Evolutionary conservation across 805 yeast genomes (phyloP), one percentile per base, ranked within the genome.

Genomic region (Spathaspora girioi): DNA sequence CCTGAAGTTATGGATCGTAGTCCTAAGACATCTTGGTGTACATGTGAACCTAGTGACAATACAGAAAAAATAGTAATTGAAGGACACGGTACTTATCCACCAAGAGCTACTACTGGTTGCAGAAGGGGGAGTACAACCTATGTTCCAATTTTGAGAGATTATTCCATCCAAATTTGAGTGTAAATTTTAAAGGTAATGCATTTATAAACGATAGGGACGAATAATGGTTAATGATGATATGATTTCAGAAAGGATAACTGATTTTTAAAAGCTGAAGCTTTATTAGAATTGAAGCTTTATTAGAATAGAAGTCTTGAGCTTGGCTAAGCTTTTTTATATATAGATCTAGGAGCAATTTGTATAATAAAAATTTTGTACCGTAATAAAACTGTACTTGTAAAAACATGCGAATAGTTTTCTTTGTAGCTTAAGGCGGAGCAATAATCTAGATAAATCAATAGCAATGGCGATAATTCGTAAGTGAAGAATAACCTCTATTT

Each of bases 71-170:
- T 51, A 8, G 5, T 45, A 31, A 38, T 51, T 42, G 66, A 65
- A n/a, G 38, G 43, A 1, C 43, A 49, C 31, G 27, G 42, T 5
- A 18, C 31, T 14, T 82, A 70, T 57, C 87, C 87, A 20, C 87
- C 87, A 50, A 75, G 63, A 59, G 86, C 87, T 1, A 82, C 85
- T n/a, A 80, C 85, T 14, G 87, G 87, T 1, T 74, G 38, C 41
- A 59, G 54, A 45, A 50, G 54, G 44, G 54, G 54, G 2, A 50
- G 54, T 48, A 31, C 50, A 14, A 43, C 38, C n/a, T 27, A n/a
- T 27, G n/a, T 38, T 40, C 45, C 47, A 31, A 18, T 23, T 19
- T 19, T 19, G 10, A 45, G 47, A 45, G 47, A 45, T n/a, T 45
- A 45, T 29, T n/a, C 46, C 26, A 23, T 23, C 26, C 35, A 31